phyloP scores from a whole-genome alignment of 2,329 filamentous ascomycete species.

The Cordyceps militaris region DNA sequence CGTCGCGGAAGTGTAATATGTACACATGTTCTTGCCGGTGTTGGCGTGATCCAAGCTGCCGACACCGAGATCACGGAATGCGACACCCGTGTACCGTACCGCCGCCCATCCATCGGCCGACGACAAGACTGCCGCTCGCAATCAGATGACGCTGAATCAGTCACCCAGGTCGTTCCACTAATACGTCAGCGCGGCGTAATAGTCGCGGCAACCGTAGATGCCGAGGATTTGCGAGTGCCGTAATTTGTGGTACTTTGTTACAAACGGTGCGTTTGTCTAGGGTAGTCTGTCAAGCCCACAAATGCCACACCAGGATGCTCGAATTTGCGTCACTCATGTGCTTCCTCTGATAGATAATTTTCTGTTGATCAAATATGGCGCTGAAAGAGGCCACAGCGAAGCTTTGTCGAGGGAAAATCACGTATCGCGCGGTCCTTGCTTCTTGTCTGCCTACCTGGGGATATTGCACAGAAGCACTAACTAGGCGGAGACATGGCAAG shows the following conservation, averaged over 20 bases:
- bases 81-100: constrained; percentile 16
- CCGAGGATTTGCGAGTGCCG: not conserved
- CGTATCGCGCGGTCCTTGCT: not conserved
- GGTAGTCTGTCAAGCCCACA: not conserved
- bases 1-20: constrained; percentile 14
- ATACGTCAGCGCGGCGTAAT: too few relatives aligned
- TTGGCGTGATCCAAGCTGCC: constrained; percentile 11
- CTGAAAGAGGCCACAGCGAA: not conserved
- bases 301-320: not conserved
- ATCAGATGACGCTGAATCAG: not conserved
- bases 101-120: constrained; percentile 16
- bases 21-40: constrained; percentile 16
- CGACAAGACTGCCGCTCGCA: not conserved
- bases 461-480: too few relatives aligned
- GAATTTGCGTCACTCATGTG: too few relatives aligned
- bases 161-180: too few relatives aligned
- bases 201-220: not conserved
- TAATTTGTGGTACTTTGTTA: not conserved
- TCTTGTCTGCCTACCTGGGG: not conserved
- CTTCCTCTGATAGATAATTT: too few relatives aligned
- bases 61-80: constrained; percentile 14
- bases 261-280: too few relatives aligned
- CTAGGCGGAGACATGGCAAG: too few relatives aligned
- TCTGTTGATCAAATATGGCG: not conserved
- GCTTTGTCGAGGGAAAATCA: not conserved